Base-by-base conservation (phyloP, 768 basidiomycete species). In the Filobasidium floriforme region DNA sequence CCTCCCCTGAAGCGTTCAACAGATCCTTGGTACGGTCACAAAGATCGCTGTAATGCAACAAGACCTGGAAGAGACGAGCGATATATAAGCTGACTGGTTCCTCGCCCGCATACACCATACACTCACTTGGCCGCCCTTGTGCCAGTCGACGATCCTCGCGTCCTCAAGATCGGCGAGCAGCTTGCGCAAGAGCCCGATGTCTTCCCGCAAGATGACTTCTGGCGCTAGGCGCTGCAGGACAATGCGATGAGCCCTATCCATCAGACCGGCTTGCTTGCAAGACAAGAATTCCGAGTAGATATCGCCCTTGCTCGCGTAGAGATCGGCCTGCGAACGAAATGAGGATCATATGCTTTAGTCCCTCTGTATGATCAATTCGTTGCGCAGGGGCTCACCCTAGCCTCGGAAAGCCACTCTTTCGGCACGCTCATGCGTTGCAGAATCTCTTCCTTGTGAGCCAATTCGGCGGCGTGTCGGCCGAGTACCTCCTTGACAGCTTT, bases 181-280 rank as follows among this genome's bases (percentile, higher is more conserved):
- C n/a, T 82, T 82, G 41, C 81, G 81, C 26, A 96, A 79, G 14
- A 94, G 81, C 1, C 82, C 84, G 9, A 82, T 70, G 73, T 89
- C 87, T 51, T 82, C 82, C 10, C 86, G 81, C 37, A 97, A 82
- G 63, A 96, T 82, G 0, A 88, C 90, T 69, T 97, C 94, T 0
- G 91, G 89, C 7, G 89, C 90, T 9, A 99, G 84, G 67, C 92
- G 87, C n/a, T 82, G 78, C 37, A 93, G 82, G n/a, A 89, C 89
- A 51, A 98, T 81, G 59, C 86, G 84, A 74, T 96, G 92, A 0
- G 94, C 92, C 5, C 84, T 79, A 65, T 86, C 83, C 68, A 85
- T 87, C 41, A 86, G 76, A 22, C 85, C 85, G 1, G 90, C 90
- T 29, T 84, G 75, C 59, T 90, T 79, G 75, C 89, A 89, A 28